Conservation (phyloP, 805 yeast genomes). For the Schwanniomyces polymorphus region DNA sequence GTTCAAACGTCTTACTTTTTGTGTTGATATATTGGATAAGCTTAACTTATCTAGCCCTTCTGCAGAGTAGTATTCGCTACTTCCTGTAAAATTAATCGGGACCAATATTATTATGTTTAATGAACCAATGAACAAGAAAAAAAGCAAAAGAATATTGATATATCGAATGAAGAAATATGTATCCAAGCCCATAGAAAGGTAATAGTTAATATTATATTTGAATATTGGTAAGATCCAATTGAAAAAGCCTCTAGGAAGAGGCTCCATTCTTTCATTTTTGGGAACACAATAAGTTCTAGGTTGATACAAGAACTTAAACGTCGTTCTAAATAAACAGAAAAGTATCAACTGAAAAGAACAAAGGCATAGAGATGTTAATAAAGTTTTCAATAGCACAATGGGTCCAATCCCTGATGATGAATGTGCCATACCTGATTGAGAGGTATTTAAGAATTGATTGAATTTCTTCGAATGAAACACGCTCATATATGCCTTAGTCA, state of each 20-base stretch:
- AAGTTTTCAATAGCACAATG: constrained; percentile 53
- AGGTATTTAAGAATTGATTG: constrained; percentile 46
- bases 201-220: constrained; percentile 39
- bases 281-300: constrained; percentile 51
- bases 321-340: constrained; percentile 36
- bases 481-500: constrained; percentile 27
- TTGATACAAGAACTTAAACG: constrained; percentile 48
- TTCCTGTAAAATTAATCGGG: constrained; percentile 60
- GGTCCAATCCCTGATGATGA: constrained; percentile 57
- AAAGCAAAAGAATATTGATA: constrained; percentile 47
- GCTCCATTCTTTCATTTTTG: constrained; percentile 33
- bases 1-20: constrained; percentile 49
- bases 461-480: constrained; percentile 28
- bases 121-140: constrained; percentile 53
- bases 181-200: constrained; percentile 62
- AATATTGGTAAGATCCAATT: constrained; percentile 56
- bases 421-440: constrained; percentile 62
- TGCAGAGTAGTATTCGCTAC: constrained; percentile 22
- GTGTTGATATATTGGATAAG: constrained; percentile 63
- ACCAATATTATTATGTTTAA: constrained; percentile 59
- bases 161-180: constrained; percentile 72
- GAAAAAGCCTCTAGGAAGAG: constrained; percentile 43
- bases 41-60: constrained; percentile 68
- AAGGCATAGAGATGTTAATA: constrained; percentile 52
- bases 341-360: constrained; percentile 52